phyloP scores from a whole-genome alignment of 192 early-diverging fungal species.

The Backusella sp. region DNA sequence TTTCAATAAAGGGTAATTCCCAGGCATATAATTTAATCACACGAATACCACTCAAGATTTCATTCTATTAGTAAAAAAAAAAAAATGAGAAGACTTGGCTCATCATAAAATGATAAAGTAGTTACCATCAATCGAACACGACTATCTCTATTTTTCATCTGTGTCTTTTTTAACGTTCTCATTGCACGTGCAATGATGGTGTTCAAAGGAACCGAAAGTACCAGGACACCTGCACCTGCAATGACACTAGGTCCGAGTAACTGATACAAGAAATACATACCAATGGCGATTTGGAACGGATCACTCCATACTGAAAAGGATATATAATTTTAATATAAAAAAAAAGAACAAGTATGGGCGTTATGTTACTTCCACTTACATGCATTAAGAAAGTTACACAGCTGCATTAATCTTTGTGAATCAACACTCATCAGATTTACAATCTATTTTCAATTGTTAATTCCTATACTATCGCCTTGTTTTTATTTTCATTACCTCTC shows the following conservation, averaged over 20 bases:
- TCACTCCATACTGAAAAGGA: constrained; percentile 19
- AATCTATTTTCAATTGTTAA: constrained; percentile 28
- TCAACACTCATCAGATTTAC: constrained; percentile 69
- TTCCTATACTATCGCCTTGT: background rate
- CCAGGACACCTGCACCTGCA: constrained; percentile 81
- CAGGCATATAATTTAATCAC: constrained; percentile 98
- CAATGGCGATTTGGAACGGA: constrained; percentile 24
- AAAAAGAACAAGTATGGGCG: background rate
- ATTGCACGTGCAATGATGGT: constrained; percentile 60
- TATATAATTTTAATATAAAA: background rate
- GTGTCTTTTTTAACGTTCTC: constrained; percentile 67
- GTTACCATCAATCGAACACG: constrained; percentile 49
- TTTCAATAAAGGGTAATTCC: constrained; percentile 78
- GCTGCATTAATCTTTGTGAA: constrained; percentile 57
- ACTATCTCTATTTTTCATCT: constrained; percentile 85
- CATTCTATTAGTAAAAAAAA: constrained; percentile 47
- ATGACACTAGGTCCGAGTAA: constrained; percentile 79
- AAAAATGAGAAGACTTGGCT: background rate
- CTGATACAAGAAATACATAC: constrained; percentile 15
- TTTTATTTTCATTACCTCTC: constrained; percentile 61
- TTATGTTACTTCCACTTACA: constrained; percentile 6
- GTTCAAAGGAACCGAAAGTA: constrained; percentile 81
- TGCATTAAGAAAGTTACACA: constrained; percentile 70
- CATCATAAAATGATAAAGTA: too few species aligned
- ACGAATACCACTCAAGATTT: constrained; percentile 86